Evolutionary conservation across 257 asterid genomes (phyloP).

Genomic region (Gynochthodes officinalis): DNA sequence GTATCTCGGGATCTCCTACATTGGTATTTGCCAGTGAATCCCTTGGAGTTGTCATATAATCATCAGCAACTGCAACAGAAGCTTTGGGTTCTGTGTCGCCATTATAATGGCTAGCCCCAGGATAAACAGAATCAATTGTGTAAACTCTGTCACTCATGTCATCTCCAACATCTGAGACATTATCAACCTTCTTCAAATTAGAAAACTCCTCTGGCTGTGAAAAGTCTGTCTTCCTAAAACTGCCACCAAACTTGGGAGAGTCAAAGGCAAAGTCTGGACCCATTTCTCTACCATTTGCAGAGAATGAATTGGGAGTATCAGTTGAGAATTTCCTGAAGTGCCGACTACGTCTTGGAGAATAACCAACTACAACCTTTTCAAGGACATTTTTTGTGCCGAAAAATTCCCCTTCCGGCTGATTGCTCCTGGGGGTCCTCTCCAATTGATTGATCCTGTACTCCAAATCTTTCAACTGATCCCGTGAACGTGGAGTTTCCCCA

Average conservation of each 20-base stretch:
- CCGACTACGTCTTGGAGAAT: constrained; percentile 64
- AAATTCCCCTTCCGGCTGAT: constrained; percentile 55
- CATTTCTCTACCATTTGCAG: constrained; percentile 40
- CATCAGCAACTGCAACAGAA: constrained; percentile 45
- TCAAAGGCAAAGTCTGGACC: constrained; percentile 43
- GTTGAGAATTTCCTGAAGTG: constrained; percentile 58
- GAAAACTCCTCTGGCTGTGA: constrained; percentile 45
- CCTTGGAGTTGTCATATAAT: constrained; percentile 50
- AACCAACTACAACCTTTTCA: constrained; percentile 71
- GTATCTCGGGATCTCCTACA: constrained; percentile 62
- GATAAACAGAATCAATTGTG: constrained; percentile 80
- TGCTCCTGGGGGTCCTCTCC: constrained; percentile 67
- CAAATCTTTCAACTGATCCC: constrained; percentile 63
- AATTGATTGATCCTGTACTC: constrained; percentile 69
- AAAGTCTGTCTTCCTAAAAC: constrained; percentile 51
- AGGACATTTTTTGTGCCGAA: constrained; percentile 46
- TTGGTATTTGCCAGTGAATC: constrained; percentile 36
- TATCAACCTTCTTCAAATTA: constrained; percentile 46
- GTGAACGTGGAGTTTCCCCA: constrained; percentile 63
- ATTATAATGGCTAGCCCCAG: constrained; percentile 37
- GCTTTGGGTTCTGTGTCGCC: constrained; percentile 44
- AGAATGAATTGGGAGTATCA: constrained; percentile 50
- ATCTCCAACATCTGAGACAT: constrained; percentile 61
- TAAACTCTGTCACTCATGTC: constrained; percentile 72
- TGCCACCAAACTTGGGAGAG: constrained; percentile 54